A percentile compares a stretch with the other conserved stretches of the same genome.
These are phyloP conservation scores for Galeopsis tetrahit DNA, from an alignment of 257 asterid genomes.

Conservation along the genomic window DNA sequence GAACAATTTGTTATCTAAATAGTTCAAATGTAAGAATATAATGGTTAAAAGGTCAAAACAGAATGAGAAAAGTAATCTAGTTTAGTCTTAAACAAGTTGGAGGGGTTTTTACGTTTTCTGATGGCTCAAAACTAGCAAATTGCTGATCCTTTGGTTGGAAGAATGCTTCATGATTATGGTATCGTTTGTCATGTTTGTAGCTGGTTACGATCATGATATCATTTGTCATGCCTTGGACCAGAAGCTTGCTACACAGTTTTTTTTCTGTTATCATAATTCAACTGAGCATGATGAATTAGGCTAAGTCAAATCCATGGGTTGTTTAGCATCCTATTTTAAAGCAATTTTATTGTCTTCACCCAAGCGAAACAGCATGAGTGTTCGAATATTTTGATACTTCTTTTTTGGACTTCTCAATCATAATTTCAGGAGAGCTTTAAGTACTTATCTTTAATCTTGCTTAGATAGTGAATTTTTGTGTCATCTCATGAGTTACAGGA, in stretches of 20 bases:
- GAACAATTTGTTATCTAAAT: slow-evolving; percentile 1
- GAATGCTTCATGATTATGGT: background rate
- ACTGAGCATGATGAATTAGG: background rate
- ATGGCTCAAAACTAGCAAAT: slow-evolving; percentile 8
- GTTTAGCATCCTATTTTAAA: background rate
- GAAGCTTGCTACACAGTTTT: background rate
- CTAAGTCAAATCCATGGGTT: background rate
- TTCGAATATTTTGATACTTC: background rate
- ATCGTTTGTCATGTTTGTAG: no score
- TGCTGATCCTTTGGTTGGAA: slow-evolving; percentile 20
- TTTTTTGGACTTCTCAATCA: background rate
- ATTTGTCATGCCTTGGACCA: no score
- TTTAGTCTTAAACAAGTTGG: slow-evolving; percentile 13
- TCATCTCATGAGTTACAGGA: background rate
- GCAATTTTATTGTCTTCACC: background rate
- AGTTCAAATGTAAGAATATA: background rate
- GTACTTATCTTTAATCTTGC: background rate
- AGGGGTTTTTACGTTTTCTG: background rate
- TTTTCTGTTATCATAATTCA: background rate
- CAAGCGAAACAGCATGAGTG: background rate
- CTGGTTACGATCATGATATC: no score
- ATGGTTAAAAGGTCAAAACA: slow-evolving; percentile 18
- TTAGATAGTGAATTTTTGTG: slow-evolving; percentile 4
- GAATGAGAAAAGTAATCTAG: slow-evolving; percentile 8
- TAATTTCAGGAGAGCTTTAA: background rate